Conservation (phyloP, 768 basidiomycete species). For the Heimioporus sp. region DNA sequence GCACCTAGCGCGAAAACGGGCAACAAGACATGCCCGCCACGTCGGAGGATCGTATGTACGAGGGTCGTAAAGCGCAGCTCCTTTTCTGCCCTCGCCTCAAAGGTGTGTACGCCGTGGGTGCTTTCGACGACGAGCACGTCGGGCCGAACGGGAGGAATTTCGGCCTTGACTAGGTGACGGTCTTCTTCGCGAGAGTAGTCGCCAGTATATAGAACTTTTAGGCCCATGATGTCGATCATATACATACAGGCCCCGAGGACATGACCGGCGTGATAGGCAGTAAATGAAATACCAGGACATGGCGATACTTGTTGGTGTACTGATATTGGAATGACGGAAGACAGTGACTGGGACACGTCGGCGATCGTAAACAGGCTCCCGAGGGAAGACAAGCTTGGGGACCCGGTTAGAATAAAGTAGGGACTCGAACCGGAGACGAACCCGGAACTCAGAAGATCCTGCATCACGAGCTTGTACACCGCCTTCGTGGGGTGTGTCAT, state of each 20-base stretch:
- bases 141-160: conserved; percentile 84
- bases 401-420: not conserved
- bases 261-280: conserved; percentile 95
- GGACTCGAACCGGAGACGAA: conserved; percentile 33
- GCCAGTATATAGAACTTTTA: conserved; percentile 93
- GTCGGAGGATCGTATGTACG: conserved; percentile 87
- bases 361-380: conserved; percentile 73
- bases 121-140: conserved; percentile 97
- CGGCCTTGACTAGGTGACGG: conserved; percentile 92
- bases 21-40: conserved; percentile 92
- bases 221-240: conserved; percentile 90
- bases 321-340: conserved; percentile 82
- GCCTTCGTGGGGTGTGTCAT: conserved; percentile 99
- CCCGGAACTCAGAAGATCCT: conserved; percentile 93
- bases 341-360: conserved; percentile 76
- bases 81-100: conserved; percentile 84
- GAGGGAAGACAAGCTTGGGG: conserved; percentile 53
- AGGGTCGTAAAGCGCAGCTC: conserved; percentile 85
- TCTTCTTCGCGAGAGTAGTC: conserved; percentile 98
- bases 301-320: conserved; percentile 88
- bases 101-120: conserved; percentile 91
- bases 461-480: conserved; percentile 97
- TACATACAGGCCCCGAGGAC: conserved; percentile 98
- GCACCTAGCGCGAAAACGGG: conserved; percentile 94
- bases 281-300: conserved; percentile 90